A percentile compares a stretch with the other conserved stretches of the same genome.
Evolutionary conservation across 2,329 filamentous ascomycete genomes (phyloP).

Genomic region (Hypoxylon sp.): DNA sequence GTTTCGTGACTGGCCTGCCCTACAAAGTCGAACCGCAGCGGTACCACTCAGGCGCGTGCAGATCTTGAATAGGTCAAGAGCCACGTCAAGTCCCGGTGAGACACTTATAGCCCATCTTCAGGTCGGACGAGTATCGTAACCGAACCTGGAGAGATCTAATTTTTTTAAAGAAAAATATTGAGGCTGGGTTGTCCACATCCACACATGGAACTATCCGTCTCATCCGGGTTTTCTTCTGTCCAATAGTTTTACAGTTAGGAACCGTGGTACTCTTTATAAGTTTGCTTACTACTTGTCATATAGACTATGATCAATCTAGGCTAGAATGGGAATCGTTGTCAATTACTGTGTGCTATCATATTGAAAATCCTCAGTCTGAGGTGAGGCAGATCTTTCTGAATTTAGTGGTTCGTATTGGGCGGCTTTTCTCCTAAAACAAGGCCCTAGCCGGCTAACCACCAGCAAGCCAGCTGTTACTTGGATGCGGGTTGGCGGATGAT

Average conservation of each 20-base stretch:
- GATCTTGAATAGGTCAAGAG: conserved; percentile 28
- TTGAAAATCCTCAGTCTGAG: conserved; percentile 16
- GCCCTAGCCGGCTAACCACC: conserved; percentile 1
- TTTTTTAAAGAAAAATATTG: conserved; percentile 27
- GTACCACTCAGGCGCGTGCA: conserved; percentile 37
- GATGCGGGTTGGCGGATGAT: conserved; percentile 28
- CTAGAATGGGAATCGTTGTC: conserved; percentile 20
- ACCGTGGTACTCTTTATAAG: conserved; percentile 24
- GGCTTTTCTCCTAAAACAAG: conserved; percentile 27
- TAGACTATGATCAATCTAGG: conserved; percentile 4
- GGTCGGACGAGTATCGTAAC: conserved; percentile 9
- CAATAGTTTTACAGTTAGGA: conserved; percentile 27
- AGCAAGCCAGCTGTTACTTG: conserved; percentile 16
- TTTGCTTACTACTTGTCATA: conserved; percentile 30
- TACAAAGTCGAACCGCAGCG: conserved; percentile 33
- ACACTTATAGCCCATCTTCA: conserved; percentile 29
- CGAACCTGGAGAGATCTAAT: neutral
- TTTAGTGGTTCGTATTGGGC: conserved; percentile 27
- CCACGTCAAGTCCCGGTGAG: conserved; percentile 38
- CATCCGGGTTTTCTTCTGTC: conserved; percentile 37
- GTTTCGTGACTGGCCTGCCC: conserved; percentile 35
- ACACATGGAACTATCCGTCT: conserved; percentile 43
- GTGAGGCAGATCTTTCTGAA: conserved; percentile 31
- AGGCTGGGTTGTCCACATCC: conserved; percentile 38
- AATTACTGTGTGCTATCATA: conserved; percentile 17